Base-by-base conservation (phyloP, 1,284 basidiomycete genomes). In the Ustilago curta region DNA sequence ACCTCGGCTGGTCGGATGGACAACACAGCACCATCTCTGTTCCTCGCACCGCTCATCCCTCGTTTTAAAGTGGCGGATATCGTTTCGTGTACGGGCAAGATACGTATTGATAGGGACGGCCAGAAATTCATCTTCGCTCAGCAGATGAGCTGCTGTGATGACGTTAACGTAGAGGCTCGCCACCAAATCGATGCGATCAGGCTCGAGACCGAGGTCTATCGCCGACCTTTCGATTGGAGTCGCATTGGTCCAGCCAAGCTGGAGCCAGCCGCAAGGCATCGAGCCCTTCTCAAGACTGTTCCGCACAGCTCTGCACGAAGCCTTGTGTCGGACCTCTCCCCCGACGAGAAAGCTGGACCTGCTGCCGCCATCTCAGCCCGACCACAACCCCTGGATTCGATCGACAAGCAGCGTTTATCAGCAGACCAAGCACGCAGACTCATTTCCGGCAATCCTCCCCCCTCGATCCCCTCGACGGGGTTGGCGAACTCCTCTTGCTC, bases 171-270 rank as follows among this genome's bases (percentile, higher is more conserved):
- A 35, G 73, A 76, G 19, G 43, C 51, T 14, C 43, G 42, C 19
- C 73, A 76, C 49, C 64, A 67, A 14, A 37, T 71, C 9, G 43
- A 69, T 5, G 69, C 50, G 2, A 39, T 76, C 47, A 32, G 53
- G n/a, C 39, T 61, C 39, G 66, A 66, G 19, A 70, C 50, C 39
- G 37, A 60, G 12, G 25, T 61, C 16, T 70, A 70, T 21, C 57
- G 62, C 21, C 43, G 21, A 3, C 44, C 58, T 5, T 70, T 70
- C 50, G 54, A 65, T 21, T 59, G 58, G 53, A 52, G 4, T 19
- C 53, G 48, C 14, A 11, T 70, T 2, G 37, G 25, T 14, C 3
- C 32, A n/a, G n/a, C 9, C 3, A 54, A 27, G 18, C 18, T 9
- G 9, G 47, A 40, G 32, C 25, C 14, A 21, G 8, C 48, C 2